These are phyloP conservation scores for Cyberlindnera maclurae DNA, from an alignment of 805 yeast genomes.

Conservation along the genomic window DNA sequence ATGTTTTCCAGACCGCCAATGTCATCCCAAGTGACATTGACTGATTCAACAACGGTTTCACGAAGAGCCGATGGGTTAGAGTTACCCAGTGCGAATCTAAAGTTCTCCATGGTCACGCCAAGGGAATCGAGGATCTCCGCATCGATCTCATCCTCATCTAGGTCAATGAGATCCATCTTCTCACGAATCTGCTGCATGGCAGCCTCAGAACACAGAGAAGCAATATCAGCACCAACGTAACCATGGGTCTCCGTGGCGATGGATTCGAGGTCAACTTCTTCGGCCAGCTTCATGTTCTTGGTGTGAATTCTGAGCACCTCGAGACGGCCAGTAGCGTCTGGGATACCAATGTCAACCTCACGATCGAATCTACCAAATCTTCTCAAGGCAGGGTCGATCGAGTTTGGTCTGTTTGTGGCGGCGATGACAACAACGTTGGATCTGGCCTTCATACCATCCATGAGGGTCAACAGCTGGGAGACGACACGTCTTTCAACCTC, in stretches of 20 bases:
- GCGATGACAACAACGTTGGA: conserved; percentile 97
- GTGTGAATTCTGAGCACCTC: conserved; percentile 97
- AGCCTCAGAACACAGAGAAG: conserved; percentile 98
- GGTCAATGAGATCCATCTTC: conserved; percentile 95
- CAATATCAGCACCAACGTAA: conserved; percentile 98
- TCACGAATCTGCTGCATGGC: conserved; percentile 99
- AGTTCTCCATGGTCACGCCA: conserved; percentile 98
- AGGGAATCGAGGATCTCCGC: conserved; percentile 94
- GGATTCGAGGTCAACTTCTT: conserved; percentile 91
- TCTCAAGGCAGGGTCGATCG: conserved; percentile 73
- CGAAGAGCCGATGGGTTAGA: conserved; percentile 98
- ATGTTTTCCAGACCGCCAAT: conserved; percentile 97
- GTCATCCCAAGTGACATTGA: conserved; percentile 98
- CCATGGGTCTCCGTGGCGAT: conserved; percentile 98
- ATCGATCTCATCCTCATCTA: conserved; percentile 94
- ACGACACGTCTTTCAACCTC: conserved; percentile 99
- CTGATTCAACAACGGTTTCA: conserved; percentile 98
- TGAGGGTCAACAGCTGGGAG: conserved; percentile 90
- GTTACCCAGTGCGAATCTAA: conserved; percentile 94
- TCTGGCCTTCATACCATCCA: conserved; percentile 99
- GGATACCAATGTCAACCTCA: conserved; percentile 88
- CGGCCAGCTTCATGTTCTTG: conserved; percentile 94
- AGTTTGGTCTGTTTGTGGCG: conserved; percentile 79
- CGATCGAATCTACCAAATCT: conserved; percentile 88
- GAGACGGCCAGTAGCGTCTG: conserved; percentile 97